phyloP scores from a whole-genome alignment of 768 basidiomycete genomes.

The Gloeopeniophorella convolvens region DNA sequence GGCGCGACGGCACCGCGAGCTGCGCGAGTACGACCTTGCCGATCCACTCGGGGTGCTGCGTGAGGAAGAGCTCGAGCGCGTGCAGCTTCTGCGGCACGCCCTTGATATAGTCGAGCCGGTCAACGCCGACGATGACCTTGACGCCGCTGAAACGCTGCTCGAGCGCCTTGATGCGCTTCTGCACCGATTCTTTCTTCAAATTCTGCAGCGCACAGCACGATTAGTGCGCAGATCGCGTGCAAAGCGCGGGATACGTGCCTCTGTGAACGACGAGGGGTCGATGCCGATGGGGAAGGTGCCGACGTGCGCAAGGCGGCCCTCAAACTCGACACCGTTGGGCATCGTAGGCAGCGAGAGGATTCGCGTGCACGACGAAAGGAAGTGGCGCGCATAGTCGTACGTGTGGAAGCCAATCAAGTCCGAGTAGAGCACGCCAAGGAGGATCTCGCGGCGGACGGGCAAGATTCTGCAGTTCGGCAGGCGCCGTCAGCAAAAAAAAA shows the following conservation, averaged over 20 bases:
- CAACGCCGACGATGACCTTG: slow-evolving; percentile 97
- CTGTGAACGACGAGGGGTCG: slow-evolving; percentile 86
- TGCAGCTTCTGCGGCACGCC: slow-evolving; percentile 98
- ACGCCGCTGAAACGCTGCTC: slow-evolving; percentile 89
- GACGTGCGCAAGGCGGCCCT: slow-evolving; percentile 91
- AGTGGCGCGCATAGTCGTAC: slow-evolving; percentile 98
- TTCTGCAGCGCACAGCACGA: slow-evolving; percentile 41
- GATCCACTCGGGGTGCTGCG: slow-evolving; percentile 98
- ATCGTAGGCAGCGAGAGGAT: slow-evolving; percentile 92
- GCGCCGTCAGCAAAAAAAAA: slow-evolving; percentile 11
- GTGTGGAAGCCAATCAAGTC: slow-evolving; percentile 99
- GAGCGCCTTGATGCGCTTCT: slow-evolving; percentile 70
- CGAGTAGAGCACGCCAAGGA: slow-evolving; percentile 93
- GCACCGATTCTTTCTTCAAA: slow-evolving; percentile 72
- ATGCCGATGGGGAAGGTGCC: slow-evolving; percentile 99
- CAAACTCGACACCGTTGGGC: slow-evolving; percentile 97
- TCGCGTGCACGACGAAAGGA: slow-evolving; percentile 96
- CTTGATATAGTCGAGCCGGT: slow-evolving; percentile 99
- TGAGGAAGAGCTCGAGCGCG: slow-evolving; percentile 92
- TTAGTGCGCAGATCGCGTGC: slow-evolving; percentile 1
- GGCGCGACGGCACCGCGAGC: slow-evolving; percentile 93
- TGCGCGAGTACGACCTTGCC: slow-evolving; percentile 98
- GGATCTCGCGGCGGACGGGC: slow-evolving; percentile 93
- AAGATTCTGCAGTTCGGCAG: slow-evolving; percentile 57
- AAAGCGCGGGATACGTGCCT: slow-evolving; percentile 37